phyloP scores from a whole-genome alignment of 768 basidiomycete species.

The Pholiota microspora region DNA sequence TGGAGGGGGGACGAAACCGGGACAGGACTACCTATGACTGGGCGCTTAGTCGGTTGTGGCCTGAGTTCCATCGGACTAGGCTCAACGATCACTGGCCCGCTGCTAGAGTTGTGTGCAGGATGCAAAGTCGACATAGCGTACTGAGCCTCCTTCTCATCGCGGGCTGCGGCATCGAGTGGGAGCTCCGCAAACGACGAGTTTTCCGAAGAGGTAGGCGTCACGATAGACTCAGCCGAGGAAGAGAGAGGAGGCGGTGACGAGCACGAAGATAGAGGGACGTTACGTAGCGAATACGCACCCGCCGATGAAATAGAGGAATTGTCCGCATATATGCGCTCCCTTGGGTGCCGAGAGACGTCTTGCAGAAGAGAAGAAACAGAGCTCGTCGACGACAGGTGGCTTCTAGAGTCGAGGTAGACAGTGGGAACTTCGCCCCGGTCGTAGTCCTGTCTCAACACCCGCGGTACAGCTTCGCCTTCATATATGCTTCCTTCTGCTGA shows the following conservation, averaged over 20 bases:
- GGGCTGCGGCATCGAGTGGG: slow-evolving; percentile 23
- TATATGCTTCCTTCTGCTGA: slow-evolving; percentile 26
- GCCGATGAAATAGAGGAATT: slow-evolving; percentile 27
- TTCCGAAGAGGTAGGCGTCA: slow-evolving; percentile 52
- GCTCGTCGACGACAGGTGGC: slow-evolving; percentile 27
- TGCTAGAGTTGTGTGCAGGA: slow-evolving; percentile 6
- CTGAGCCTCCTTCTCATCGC: slow-evolving; percentile 14
- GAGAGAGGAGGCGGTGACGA: slow-evolving; percentile 48
- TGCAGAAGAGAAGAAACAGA: slow-evolving; percentile 24
- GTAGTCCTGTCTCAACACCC: slow-evolving; percentile 10
- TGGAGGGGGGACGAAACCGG: slow-evolving; percentile 34
- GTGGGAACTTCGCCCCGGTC: slow-evolving; percentile 31
- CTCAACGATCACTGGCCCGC: slow-evolving; percentile 19
- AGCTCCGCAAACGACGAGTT: slow-evolving; percentile 41
- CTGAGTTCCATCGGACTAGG: slow-evolving; percentile 16
- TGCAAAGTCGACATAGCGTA: background rate
- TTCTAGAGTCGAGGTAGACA: slow-evolving; percentile 35
- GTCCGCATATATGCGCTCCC: slow-evolving; percentile 5
- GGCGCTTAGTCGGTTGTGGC: slow-evolving; percentile 19
- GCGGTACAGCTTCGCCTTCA: slow-evolving; percentile 1
- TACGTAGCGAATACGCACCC: slow-evolving; percentile 22
- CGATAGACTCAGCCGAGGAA: slow-evolving; percentile 60
- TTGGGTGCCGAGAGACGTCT: slow-evolving; percentile 4
- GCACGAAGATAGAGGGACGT: slow-evolving; percentile 3
- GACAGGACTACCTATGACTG: slow-evolving; percentile 28